Base-by-base conservation (phyloP, 108 stramenopile genomes). In the Mediolabrus comicus region DNA sequence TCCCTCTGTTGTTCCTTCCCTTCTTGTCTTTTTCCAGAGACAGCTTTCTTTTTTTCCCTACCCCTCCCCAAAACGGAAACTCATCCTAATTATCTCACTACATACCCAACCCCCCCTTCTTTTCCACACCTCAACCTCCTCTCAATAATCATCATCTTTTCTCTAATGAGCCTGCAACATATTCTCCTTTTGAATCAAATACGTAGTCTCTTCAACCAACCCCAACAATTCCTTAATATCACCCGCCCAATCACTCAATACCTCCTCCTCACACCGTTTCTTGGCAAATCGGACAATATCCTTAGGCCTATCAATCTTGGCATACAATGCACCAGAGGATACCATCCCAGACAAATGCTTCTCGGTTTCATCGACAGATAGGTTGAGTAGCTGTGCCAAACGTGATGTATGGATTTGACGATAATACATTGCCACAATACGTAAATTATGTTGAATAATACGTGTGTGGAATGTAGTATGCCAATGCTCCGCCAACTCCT, bases 401-500 rank as follows among this genome's bases (percentile, higher is more conserved):
- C 99, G 87, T 8, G 72, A 71, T 25, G 90, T 84, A 35, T 87
- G 82, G 41, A 98, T 97, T 13, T 93, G 95, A 62, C 83, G 83
- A 70, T 98, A 99, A 81, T 98, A 98, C 26, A 79, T 27, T 6
- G 94, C 75, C 6, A 76, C 77, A 22, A 96, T 80, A 13, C 99
- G 91, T 51, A 99, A 82, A 84, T 99, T 98, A 88, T 99, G 98
- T 79, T 99, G 96, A 22, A 96, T 84, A 62, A 98, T 95, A 43
- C 99, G 88, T 31, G 82, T 83, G 69, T 92, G 85, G 38, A 99
- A 94, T 34, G 75, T 79, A 25, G 83, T 81, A 19, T 71, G 75
- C 92, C 95, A 97, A 69, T 87, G 86, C 16, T 72, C 51, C 22
- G 59, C 54, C 62, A 92, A 55, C 16, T 57, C 19, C 19, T 22